Conservation (phyloP, 1,284 basidiomycete species). For the Xerocomus minutiporus region DNA sequence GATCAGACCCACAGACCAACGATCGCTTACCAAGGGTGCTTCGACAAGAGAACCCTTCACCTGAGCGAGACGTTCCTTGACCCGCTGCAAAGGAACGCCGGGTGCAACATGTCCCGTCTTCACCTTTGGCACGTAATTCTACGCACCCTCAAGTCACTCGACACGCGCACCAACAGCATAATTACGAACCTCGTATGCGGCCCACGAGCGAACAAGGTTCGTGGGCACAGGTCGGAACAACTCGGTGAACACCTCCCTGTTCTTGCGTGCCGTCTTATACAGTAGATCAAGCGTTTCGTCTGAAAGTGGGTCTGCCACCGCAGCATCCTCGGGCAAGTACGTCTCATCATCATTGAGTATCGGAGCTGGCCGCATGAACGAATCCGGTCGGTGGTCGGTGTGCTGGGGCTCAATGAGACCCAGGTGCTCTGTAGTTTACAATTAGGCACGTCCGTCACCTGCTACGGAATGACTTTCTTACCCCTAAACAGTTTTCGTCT, state of each 20-base stretch:
- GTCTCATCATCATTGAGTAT: conserved; percentile 65
- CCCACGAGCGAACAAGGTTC: conserved; percentile 75
- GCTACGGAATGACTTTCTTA: conserved; percentile 26
- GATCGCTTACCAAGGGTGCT: conserved; percentile 58
- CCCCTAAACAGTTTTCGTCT: conserved; percentile 74
- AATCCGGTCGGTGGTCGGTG: conserved; percentile 41
- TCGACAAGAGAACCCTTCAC: conserved; percentile 76
- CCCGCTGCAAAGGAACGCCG: conserved; percentile 54
- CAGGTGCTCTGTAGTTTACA: conserved; percentile 66
- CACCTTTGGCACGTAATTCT: conserved; percentile 71
- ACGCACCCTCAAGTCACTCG: conserved; percentile 7
- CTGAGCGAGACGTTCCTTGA: conserved; percentile 69
- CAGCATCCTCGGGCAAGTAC: conserved; percentile 50
- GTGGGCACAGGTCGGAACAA: conserved; percentile 81
- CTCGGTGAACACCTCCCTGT: conserved; percentile 78
- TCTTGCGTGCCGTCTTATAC: conserved; percentile 70
- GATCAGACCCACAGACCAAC: conserved; percentile 3
- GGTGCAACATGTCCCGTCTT: conserved; percentile 81
- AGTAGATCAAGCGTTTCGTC: conserved; percentile 60
- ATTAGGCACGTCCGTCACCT: not conserved
- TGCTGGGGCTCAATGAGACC: conserved; percentile 72
- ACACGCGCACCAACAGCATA: conserved; percentile 20
- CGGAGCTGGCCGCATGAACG: conserved; percentile 80
- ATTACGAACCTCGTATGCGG: conserved; percentile 61
- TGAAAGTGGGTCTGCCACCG: conserved; percentile 78